phyloP scores from a whole-genome alignment of 371 early-diverging fungal species.

The Thermomucor indicae-seudaticae region DNA sequence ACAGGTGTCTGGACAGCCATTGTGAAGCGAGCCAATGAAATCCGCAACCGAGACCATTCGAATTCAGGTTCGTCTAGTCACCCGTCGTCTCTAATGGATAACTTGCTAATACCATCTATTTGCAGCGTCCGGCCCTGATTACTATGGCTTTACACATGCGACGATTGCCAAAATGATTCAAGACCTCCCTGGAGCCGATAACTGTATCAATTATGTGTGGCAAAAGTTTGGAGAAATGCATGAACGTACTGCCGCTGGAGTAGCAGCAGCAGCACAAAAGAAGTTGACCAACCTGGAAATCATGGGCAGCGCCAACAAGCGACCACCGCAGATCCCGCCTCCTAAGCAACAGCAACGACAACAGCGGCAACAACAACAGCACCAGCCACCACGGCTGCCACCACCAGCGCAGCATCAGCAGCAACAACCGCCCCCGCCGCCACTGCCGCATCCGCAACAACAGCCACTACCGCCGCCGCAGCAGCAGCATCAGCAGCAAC shows the following conservation, averaged over 20 bases:
- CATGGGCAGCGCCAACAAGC: slow-evolving; percentile 38
- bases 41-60: slow-evolving; percentile 74
- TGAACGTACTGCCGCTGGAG: slow-evolving; percentile 39
- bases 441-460: background rate
- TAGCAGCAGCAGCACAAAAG: slow-evolving; percentile 41
- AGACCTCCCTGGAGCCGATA: slow-evolving; percentile 71
- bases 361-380: background rate
- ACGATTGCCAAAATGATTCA: slow-evolving; percentile 88
- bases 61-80: slow-evolving; percentile 45
- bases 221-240: slow-evolving; percentile 60
- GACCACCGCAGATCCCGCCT: slow-evolving; percentile 6
- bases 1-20: slow-evolving; percentile 89
- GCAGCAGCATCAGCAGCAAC: background rate
- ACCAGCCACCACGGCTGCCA: background rate
- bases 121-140: slow-evolving; percentile 84
- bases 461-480: background rate
- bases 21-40: slow-evolving; percentile 69
- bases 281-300: slow-evolving; percentile 33
- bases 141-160: slow-evolving; percentile 86
- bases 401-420: background rate
- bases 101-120: background rate
- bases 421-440: background rate
- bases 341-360: background rate
- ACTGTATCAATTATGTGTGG: slow-evolving; percentile 70
- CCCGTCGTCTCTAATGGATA: background rate